phyloP scores from a whole-genome alignment of 208 protist species.

The Trypanosomatidae sp. region DNA sequence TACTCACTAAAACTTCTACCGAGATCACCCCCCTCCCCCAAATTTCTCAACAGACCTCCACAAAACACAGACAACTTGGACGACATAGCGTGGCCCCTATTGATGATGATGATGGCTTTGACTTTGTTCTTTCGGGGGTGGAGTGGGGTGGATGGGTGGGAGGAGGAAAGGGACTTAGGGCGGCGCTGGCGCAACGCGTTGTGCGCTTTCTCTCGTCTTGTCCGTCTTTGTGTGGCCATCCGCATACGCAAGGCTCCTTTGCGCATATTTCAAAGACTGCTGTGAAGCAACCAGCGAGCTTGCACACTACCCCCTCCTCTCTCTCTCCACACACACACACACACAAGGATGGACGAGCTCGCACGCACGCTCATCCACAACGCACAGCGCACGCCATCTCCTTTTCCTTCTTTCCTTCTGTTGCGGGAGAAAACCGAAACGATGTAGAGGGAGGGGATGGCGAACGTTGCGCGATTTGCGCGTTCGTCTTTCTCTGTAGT shows the following conservation, averaged over 20 bases:
- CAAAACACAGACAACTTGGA: background rate
- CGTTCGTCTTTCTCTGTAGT: background rate
- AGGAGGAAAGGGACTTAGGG: background rate
- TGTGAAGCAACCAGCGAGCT: background rate
- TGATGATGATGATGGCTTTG: background rate
- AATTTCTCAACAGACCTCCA: background rate
- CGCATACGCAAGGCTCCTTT: background rate
- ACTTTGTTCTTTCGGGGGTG: background rate
- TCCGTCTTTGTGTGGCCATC: background rate
- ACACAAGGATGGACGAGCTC: background rate
- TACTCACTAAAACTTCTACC: background rate
- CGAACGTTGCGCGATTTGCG: background rate
- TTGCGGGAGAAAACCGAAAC: background rate
- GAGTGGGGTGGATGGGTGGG: background rate
- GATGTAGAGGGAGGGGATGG: background rate
- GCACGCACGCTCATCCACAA: background rate
- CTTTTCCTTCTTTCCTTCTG: constrained; percentile 2
- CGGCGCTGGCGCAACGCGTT: background rate
- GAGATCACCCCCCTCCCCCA: background rate
- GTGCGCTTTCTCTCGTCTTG: background rate
- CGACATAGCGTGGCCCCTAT: background rate
- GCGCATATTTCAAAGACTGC: background rate
- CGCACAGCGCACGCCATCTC: background rate
- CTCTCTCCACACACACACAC: background rate
- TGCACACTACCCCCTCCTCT: background rate